phyloP scores from a whole-genome alignment of 345 rosid genomes.

The Citrus mangshanensis region DNA sequence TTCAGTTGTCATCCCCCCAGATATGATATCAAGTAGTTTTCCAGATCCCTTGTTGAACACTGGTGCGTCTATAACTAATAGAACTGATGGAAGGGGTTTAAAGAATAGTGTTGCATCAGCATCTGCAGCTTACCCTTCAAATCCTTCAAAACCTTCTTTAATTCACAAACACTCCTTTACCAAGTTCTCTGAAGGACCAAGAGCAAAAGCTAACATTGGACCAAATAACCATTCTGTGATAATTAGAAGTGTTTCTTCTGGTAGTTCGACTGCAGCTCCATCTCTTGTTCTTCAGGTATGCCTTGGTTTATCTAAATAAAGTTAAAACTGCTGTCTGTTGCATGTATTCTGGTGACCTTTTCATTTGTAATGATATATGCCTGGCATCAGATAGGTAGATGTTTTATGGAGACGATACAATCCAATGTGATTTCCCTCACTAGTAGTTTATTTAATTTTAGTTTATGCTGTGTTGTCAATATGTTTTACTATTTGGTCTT shows the following conservation, averaged over 20 bases:
- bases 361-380: background rate
- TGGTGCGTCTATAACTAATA: constrained; percentile 33
- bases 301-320: background rate
- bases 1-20: constrained; percentile 59
- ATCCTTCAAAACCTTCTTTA: constrained; percentile 39
- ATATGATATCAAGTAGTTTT: constrained; percentile 31
- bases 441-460: background rate
- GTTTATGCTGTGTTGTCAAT: background rate
- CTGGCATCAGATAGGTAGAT: background rate
- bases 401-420: background rate
- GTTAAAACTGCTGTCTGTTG: background rate
- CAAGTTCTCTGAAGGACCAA: constrained; percentile 41
- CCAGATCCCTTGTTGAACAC: constrained; percentile 45
- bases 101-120: constrained; percentile 46
- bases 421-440: background rate
- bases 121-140: constrained; percentile 41
- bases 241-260: constrained; percentile 40
- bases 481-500: background rate
- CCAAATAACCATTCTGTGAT: constrained; percentile 37
- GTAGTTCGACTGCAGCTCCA: constrained; percentile 32
- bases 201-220: constrained; percentile 43
- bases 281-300: constrained; percentile 50
- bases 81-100: constrained; percentile 45
- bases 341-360: background rate
- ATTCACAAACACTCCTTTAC: constrained; percentile 39